Evolutionary conservation across 106 monocot genomes (phyloP).

Genomic region (Dioscorea zingiberensis): DNA sequence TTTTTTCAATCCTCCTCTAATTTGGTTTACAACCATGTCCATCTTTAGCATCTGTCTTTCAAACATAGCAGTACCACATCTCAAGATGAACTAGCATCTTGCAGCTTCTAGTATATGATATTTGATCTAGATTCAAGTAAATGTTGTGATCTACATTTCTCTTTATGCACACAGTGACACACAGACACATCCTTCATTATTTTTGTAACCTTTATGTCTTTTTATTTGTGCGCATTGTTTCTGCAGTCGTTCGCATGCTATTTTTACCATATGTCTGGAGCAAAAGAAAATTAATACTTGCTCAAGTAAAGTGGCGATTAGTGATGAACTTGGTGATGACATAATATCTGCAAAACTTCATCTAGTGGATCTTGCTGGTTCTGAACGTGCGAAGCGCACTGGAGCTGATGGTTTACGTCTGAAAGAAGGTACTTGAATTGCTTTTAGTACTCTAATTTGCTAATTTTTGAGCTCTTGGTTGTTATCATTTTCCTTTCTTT

Average conservation of each 20-base stretch:
- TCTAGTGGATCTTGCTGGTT: slow-evolving; percentile 97
- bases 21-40: too few species aligned
- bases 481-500: neutral
- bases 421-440: slow-evolving; percentile 72
- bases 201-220: neutral
- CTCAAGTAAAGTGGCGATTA: slow-evolving; percentile 9
- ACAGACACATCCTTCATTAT: too few species aligned
- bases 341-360: slow-evolving; percentile 84
- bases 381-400: slow-evolving; percentile 95
- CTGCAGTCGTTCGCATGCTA: slow-evolving; percentile 96
- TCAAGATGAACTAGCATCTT: too few species aligned
- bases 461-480: neutral
- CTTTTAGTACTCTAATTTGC: neutral
- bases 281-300: slow-evolving; percentile 45
- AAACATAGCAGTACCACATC: too few species aligned
- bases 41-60: too few species aligned
- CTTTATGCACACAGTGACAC: too few species aligned
- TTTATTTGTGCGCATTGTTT: neutral
- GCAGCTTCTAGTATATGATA: too few species aligned
- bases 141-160: too few species aligned
- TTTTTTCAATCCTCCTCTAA: too few species aligned
- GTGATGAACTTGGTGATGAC: slow-evolving; percentile 53
- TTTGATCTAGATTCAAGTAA: too few species aligned
- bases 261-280: slow-evolving; percentile 92
- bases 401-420: slow-evolving; percentile 89